These are phyloP conservation scores for Vanderwaltozyma verrucispora DNA, from an alignment of 805 yeast genomes.

Conservation along the genomic window DNA sequence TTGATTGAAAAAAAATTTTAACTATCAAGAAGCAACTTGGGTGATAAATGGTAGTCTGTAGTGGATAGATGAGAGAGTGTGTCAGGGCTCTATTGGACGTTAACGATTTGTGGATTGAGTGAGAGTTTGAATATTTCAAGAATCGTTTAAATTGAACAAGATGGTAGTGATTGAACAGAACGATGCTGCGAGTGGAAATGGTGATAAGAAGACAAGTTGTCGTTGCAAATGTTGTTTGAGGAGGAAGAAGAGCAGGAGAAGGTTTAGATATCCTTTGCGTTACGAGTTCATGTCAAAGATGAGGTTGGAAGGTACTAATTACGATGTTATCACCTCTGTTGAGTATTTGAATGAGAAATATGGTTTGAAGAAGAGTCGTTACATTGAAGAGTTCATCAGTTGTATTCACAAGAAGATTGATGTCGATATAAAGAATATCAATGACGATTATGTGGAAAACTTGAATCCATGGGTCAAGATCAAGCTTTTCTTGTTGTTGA, in stretches of 20 bases:
- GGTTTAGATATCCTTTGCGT: not conserved
- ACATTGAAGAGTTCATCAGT: conserved; percentile 21
- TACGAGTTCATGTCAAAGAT: conserved; percentile 13
- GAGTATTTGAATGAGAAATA: conserved; percentile 25
- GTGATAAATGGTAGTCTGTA: no score
- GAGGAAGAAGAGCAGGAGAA: not conserved
- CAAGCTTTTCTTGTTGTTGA: conserved; percentile 23
- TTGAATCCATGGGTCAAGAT: conserved; percentile 24
- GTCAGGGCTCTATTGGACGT: no score
- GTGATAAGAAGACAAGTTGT: not conserved
- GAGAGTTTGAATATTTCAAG: no score
- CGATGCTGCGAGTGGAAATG: no score
- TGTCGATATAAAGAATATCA: conserved; percentile 20
- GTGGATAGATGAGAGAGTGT: no score
- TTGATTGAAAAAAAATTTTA: no score
- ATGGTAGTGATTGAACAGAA: no score
- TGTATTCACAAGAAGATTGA: conserved; percentile 26
- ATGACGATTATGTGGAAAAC: conserved; percentile 14
- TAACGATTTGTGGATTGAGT: no score
- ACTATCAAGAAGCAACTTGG: no score
- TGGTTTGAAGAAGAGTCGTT: conserved; percentile 23
- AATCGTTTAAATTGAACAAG: no score
- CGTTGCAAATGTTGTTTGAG: conserved; percentile 5
- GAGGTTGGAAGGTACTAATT: conserved; percentile 20
- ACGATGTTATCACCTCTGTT: conserved; percentile 24